Conservation (phyloP, 495 filamentous ascomycete species). For the Hypoxylon lenormandii region DNA sequence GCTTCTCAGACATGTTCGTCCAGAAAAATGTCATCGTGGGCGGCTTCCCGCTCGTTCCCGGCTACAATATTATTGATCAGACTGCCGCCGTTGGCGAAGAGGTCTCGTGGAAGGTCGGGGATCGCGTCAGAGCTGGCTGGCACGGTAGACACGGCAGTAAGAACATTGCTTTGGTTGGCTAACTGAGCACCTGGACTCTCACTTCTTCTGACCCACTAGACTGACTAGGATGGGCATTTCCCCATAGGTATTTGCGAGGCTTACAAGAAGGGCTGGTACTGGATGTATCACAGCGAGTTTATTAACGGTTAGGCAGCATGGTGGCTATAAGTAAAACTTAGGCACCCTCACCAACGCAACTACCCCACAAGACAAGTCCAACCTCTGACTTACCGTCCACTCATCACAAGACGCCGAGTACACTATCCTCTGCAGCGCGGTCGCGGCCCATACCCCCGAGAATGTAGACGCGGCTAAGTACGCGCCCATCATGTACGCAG, state of each 20-base stretch:
- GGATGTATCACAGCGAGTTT: too few species aligned
- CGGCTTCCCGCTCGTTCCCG: slow-evolving; percentile 48
- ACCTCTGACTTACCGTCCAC: background rate
- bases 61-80: slow-evolving; percentile 65
- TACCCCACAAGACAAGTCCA: background rate
- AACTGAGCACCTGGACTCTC: background rate
- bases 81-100: slow-evolving; percentile 63
- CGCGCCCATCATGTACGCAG: slow-evolving; percentile 75
- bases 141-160: slow-evolving; percentile 59
- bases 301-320: too few species aligned
- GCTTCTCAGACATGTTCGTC: slow-evolving; percentile 55
- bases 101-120: slow-evolving; percentile 58
- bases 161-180: background rate
- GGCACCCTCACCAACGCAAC: background rate
- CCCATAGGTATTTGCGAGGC: slow-evolving; percentile 47
- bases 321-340: slow-evolving; percentile 42
- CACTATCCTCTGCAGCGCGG: slow-evolving; percentile 66
- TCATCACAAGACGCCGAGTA: slow-evolving; percentile 66
- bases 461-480: slow-evolving; percentile 67
- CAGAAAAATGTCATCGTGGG: slow-evolving; percentile 51
- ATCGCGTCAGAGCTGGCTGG: slow-evolving; percentile 62
- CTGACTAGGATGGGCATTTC: background rate
- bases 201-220: background rate
- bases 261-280: slow-evolving; percentile 64
- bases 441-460: slow-evolving; percentile 68